phyloP scores from a whole-genome alignment of 768 basidiomycete species.

The Boletellus emodensis region DNA sequence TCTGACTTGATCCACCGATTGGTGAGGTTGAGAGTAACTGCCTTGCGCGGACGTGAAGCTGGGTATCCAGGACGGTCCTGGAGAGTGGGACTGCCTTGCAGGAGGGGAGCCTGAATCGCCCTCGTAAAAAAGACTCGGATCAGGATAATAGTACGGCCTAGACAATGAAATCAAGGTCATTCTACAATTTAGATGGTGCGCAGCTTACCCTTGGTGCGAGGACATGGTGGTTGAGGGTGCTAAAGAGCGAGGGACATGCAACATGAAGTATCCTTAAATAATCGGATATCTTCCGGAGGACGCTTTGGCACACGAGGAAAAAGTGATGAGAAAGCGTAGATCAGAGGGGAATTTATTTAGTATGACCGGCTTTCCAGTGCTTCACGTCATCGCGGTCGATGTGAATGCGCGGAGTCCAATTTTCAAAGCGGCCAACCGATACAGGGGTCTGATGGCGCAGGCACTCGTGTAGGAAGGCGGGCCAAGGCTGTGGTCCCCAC shows the following conservation, averaged over 20 bases:
- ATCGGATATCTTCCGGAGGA: conserved; percentile 8
- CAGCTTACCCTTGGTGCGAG: conserved; percentile 18
- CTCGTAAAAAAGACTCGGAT: conserved; percentile 2
- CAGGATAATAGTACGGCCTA: conserved; percentile 6
- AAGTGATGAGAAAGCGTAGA: conserved; percentile 18
- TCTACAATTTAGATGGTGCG: neutral
- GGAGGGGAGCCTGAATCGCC: conserved; percentile 1
- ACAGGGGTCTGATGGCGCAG: conserved; percentile 8
- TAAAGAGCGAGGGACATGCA: conserved; percentile 5
- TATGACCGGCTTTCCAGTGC: conserved; percentile 26
- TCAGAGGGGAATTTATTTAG: conserved; percentile 18
- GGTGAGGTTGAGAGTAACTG: conserved; percentile 4
- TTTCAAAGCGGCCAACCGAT: neutral
- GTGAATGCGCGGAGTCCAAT: conserved; percentile 10
- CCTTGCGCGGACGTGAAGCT: neutral
- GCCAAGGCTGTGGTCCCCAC: conserved; percentile 23
- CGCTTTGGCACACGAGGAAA: conserved; percentile 17
- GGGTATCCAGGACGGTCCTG: conserved; percentile 3
- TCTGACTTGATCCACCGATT: neutral
- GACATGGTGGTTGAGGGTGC: conserved; percentile 17
- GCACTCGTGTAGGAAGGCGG: conserved; percentile 1
- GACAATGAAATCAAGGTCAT: conserved; percentile 1
- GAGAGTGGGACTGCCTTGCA: neutral
- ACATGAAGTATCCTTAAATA: conserved; percentile 22
- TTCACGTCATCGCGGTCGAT: conserved; percentile 17